phyloP scores from a whole-genome alignment of 257 asterid genomes.

The Scutellaria minor region DNA sequence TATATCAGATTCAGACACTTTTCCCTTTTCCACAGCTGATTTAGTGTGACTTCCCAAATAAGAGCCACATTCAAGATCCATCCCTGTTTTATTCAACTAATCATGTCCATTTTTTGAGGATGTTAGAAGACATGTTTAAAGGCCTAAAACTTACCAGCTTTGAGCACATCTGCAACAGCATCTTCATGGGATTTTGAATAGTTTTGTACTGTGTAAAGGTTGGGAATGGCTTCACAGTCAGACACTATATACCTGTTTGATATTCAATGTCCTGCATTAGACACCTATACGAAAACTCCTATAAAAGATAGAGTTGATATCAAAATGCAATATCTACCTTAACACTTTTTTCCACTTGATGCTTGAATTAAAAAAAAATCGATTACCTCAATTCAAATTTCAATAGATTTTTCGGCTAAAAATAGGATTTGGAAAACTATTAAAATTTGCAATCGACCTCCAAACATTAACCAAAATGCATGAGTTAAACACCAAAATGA shows the following conservation, averaged over 20 bases:
- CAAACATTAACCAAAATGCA: too few species aligned
- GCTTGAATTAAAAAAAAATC: too few species aligned
- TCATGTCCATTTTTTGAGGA: neutral
- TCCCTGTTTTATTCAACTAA: constrained; percentile 43
- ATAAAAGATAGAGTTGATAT: too few species aligned
- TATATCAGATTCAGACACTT: constrained; percentile 53
- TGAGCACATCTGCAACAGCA: constrained; percentile 66
- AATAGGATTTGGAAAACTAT: too few species aligned
- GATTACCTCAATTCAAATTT: too few species aligned
- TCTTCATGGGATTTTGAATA: constrained; percentile 62
- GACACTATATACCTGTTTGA: constrained; percentile 55
- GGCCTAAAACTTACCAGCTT: constrained; percentile 54
- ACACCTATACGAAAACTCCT: too few species aligned
- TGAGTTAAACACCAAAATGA: too few species aligned
- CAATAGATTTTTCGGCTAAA: too few species aligned
- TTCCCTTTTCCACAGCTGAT: constrained; percentile 56
- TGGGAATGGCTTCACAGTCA: constrained; percentile 66
- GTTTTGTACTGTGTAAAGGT: constrained; percentile 48
- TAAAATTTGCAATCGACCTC: too few species aligned
- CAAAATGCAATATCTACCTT: too few species aligned
- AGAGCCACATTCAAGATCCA: constrained; percentile 72
- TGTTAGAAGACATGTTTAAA: neutral
- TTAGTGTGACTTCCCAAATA: constrained; percentile 48
- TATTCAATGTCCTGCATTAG: neutral
- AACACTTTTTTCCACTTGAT: too few species aligned